Conservation (phyloP, 768 basidiomycete genomes). For the Amanita subjunquillea region DNA sequence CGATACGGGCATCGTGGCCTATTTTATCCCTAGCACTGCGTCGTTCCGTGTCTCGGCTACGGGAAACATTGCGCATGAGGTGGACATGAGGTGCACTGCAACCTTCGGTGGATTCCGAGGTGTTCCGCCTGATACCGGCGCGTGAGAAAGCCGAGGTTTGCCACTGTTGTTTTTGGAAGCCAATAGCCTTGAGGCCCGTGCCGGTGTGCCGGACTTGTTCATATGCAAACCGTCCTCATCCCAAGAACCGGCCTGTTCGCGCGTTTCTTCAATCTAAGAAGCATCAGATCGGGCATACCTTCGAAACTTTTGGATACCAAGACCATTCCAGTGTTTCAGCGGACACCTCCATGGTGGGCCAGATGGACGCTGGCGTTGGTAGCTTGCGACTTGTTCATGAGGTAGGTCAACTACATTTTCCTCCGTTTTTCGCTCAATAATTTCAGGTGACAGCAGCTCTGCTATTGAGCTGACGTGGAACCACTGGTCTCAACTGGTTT, state of each 20-base stretch:
- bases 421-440: background rate
- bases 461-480: slow-evolving; percentile 25
- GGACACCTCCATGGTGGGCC: slow-evolving; percentile 7
- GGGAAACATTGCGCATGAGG: no score
- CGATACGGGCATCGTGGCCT: no score
- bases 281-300: background rate
- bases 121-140: no score
- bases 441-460: slow-evolving; percentile 13
- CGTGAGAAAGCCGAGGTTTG: background rate
- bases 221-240: background rate
- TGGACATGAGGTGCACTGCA: no score
- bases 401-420: background rate
- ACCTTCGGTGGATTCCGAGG: no score
- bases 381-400: slow-evolving; percentile 7
- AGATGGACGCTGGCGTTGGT: slow-evolving; percentile 3
- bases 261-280: slow-evolving; percentile 2
- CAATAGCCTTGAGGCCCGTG: background rate
- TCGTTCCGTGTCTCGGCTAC: no score
- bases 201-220: background rate
- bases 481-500: slow-evolving; percentile 18
- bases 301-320: slow-evolving; percentile 1
- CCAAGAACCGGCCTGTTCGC: background rate
- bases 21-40: no score
- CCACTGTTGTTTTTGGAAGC: background rate
- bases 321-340: slow-evolving; percentile 1